These are phyloP conservation scores for Apium graveolens DNA, from an alignment of 129 eudicot genomes.

Conservation along the genomic window DNA sequence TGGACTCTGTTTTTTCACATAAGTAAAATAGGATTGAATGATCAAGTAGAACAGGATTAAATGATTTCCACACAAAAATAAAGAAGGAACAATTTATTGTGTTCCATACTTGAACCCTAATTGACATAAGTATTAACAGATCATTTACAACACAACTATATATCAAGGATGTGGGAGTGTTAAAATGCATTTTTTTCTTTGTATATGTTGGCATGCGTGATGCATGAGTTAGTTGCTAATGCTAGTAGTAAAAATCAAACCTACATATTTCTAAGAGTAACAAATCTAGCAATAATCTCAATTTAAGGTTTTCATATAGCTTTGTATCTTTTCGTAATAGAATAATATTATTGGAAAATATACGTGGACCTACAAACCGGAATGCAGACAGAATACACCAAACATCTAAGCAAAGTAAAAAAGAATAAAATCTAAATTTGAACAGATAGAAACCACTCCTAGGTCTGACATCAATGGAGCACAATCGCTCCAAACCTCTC, in stretches of 20 bases:
- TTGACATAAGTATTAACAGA: neutral
- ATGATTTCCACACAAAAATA: neutral
- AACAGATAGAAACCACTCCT: neutral
- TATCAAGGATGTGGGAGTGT: neutral
- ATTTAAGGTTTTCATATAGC: neutral
- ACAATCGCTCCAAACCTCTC: neutral
- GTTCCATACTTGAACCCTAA: neutral
- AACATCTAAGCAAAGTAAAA: no score
- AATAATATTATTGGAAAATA: no score
- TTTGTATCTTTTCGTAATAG: no score
- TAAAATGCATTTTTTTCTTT: neutral
- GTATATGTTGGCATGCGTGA: neutral
- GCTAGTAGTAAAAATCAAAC: neutral
- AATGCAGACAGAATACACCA: neutral
- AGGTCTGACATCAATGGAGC: neutral
- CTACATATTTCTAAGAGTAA: neutral
- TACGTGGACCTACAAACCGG: neutral
- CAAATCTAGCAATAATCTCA: neutral
- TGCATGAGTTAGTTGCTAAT: neutral
- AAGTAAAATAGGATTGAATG: slow-evolving; percentile 9
- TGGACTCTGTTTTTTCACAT: slow-evolving; percentile 39
- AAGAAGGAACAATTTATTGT: neutral
- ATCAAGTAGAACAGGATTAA: slow-evolving; percentile 1
- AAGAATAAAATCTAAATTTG: no score
- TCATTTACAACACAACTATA: neutral